Evolutionary conservation across 2,329 filamentous ascomycete species (phyloP), one percentile per base, ranked within the genome.

Genomic region (Berkeleyomyces basicola): DNA sequence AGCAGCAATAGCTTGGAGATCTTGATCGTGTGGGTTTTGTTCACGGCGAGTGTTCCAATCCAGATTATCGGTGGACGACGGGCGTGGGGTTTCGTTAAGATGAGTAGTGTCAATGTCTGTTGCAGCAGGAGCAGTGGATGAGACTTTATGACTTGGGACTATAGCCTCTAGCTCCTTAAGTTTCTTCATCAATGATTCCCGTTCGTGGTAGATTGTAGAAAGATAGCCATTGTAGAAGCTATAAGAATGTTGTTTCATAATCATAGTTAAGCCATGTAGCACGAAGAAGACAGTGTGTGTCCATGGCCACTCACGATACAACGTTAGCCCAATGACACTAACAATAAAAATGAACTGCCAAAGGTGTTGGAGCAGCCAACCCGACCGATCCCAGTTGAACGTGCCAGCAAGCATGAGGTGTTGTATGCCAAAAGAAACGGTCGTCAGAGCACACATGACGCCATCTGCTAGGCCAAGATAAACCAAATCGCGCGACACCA

Each of bases 241-340:
- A 69, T 88, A 90, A 16, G 84, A 86, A 70, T 90, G 88, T 72
- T 90, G 86, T 74, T 92, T 92, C 88, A 91, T 91, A 33, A 91
- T 70, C 78, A 90, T 86, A 2, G 87, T 82, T 62, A 91, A 74
- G 11, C 83, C 83, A 69, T 91, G 87, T 16, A 91, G 74, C 7
- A 88, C 83, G 59, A 88, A 87, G 71, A 87, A 90, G 16, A 90
- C 84, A 1, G 86, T 88, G 68, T 90, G 87, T 11, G 87, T 88
- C 88, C 88, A 91, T 1, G 87, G 85, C 88, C 87, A 92, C 59
- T 89, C 82, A 3, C 87, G 79, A 69, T 83, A 79, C 59, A 86
- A 78, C 0, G 86, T 85, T 74, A 86, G 82, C 60, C 79, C 80
- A 4, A 90, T 74, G 3, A 86, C 79, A 7, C 76, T 76, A 3